Percentiles rank a stretch among this genome's conserved stretches.
phyloP scores from a whole-genome alignment of 768 basidiomycete species.

The Kwoniella dendrophila region DNA sequence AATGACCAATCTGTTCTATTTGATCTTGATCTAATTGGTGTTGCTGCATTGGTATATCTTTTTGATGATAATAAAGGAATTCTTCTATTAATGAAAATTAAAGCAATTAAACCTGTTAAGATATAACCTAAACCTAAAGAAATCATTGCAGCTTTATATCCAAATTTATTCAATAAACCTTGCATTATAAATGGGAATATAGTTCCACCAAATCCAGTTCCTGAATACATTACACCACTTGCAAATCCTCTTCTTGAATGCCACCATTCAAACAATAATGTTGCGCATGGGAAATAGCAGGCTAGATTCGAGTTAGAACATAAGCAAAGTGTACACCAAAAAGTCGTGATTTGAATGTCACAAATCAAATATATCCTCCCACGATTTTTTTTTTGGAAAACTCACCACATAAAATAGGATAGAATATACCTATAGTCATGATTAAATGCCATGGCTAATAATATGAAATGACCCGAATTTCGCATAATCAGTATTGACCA shows the following conservation, averaged over 20 bases:
- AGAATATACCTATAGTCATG: conserved; percentile 44
- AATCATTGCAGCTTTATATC: conserved; percentile 51
- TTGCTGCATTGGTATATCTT: too few relatives aligned
- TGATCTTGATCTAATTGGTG: conserved; percentile 4
- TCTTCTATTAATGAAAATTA: conserved; percentile 44
- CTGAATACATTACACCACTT: conserved; percentile 47
- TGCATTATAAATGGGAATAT: conserved; percentile 51
- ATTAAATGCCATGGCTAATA: conserved; percentile 51
- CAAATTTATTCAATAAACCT: conserved; percentile 39
- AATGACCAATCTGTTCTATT: conserved; percentile 30
- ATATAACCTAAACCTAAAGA: conserved; percentile 40
- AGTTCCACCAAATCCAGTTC: conserved; percentile 46
- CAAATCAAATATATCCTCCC: too few relatives aligned
- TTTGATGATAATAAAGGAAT: conserved; percentile 32
- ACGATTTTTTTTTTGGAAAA: too few relatives aligned
- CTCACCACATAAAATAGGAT: conserved; percentile 41
- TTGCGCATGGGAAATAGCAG: conserved; percentile 43
- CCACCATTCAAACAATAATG: conserved; percentile 53
- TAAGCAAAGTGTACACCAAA: too few relatives aligned
- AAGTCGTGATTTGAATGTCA: too few relatives aligned
- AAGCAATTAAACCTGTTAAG: conserved; percentile 25
- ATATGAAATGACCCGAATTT: too few relatives aligned
- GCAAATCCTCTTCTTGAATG: conserved; percentile 41
- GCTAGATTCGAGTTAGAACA: too few relatives aligned
- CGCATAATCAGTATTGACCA: background rate